phyloP scores from a whole-genome alignment of 2,329 filamentous ascomycete genomes.

The Colletotrichum sp. region DNA sequence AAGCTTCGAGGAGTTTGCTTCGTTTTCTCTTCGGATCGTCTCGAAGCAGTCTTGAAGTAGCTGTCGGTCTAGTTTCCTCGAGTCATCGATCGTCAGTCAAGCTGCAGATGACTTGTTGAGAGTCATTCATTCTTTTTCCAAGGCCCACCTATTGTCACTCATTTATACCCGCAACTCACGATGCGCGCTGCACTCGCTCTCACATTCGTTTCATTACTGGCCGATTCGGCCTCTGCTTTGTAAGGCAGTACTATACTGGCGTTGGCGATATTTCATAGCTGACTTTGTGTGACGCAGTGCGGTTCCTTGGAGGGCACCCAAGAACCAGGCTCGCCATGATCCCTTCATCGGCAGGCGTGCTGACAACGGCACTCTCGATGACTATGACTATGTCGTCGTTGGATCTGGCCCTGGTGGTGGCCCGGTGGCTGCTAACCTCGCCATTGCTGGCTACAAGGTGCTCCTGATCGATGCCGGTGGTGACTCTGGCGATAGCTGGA shows the following conservation, averaged over 20 bases:
- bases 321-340: background rate
- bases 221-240: background rate
- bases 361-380: background rate
- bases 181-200: background rate
- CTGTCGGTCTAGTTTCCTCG: background rate
- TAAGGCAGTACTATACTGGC: background rate
- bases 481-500: conserved; percentile 45
- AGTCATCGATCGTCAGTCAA: background rate
- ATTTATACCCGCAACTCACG: background rate
- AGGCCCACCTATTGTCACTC: conserved; percentile 3
- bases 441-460: conserved; percentile 58
- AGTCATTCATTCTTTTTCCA: background rate
- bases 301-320: background rate
- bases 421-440: conserved; percentile 59
- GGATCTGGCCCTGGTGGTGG: conserved; percentile 62
- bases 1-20: background rate
- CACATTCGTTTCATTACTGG: background rate
- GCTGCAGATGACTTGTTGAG: background rate
- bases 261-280: background rate
- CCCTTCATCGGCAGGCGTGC: background rate
- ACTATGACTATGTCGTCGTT: conserved; percentile 64
- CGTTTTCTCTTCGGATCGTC: background rate
- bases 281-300: background rate
- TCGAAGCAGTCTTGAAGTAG: background rate
- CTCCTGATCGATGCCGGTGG: conserved; percentile 64